Percentiles rank a stretch among this genome's conserved stretches.
Evolutionary conservation across 805 yeast genomes (phyloP).

Genomic region (Hanseniaspora guilliermondii): DNA sequence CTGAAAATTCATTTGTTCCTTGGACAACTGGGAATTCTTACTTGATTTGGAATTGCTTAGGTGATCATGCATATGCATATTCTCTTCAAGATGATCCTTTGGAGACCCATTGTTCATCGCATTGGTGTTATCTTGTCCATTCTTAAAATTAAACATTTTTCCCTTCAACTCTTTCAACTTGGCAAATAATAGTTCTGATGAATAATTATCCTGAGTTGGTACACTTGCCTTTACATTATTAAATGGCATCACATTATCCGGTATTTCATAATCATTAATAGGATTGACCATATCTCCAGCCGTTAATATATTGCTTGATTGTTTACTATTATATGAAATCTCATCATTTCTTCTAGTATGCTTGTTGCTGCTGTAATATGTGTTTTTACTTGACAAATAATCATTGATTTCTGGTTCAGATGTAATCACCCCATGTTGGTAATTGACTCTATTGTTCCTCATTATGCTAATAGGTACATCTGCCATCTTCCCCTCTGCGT

Average conservation of each 20-base stretch:
- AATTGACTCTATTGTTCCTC: neutral
- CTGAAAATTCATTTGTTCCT: constrained; percentile 23
- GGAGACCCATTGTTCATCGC: constrained; percentile 6
- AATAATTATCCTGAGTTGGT: neutral
- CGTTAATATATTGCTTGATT: neutral
- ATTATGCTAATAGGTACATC: constrained; percentile 23
- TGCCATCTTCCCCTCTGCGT: constrained; percentile 25
- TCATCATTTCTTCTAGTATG: neutral
- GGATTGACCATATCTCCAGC: neutral
- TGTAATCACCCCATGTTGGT: constrained; percentile 2
- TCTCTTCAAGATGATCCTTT: constrained; percentile 9
- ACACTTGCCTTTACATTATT: neutral
- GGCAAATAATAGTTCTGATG: constrained; percentile 25
- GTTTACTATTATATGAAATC: neutral
- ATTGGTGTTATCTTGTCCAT: constrained; percentile 17
- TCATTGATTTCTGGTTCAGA: constrained; percentile 8
- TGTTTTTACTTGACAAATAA: neutral
- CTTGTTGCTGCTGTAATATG: neutral
- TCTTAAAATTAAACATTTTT: constrained; percentile 26
- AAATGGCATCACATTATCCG: neutral
- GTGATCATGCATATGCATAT: neutral
- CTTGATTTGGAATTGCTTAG: constrained; percentile 3
- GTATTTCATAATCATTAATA: neutral
- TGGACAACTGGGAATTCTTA: constrained; percentile 8
- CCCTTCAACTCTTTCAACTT: constrained; percentile 27